These are phyloP conservation scores for Lachancea waltii DNA, from an alignment of 805 yeast genomes.

Conservation along the genomic window DNA sequence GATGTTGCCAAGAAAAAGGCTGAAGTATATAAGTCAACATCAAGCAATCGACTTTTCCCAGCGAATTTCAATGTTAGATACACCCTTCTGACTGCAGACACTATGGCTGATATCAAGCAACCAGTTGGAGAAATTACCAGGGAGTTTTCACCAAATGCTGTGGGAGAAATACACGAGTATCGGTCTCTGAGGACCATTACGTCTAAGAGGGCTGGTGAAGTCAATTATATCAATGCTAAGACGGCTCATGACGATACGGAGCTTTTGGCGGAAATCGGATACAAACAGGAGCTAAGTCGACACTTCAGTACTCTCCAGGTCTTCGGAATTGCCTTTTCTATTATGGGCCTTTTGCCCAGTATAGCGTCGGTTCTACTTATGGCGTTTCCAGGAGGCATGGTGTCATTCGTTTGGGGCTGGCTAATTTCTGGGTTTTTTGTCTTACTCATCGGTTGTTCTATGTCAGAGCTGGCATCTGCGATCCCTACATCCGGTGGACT, in stretches of 20 bases:
- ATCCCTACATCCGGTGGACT: constrained; percentile 65
- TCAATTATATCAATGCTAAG: constrained; percentile 23
- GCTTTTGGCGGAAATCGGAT: constrained; percentile 49
- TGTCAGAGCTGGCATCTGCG: constrained; percentile 55
- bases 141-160: no score
- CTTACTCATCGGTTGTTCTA: constrained; percentile 43
- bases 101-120: no score
- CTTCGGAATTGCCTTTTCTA: constrained; percentile 65
- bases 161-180: constrained; percentile 5
- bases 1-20: no score
- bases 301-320: constrained; percentile 56
- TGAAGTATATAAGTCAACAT: no score
- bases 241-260: constrained; percentile 24
- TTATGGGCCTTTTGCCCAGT: constrained; percentile 54
- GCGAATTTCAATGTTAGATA: no score
- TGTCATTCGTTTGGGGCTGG: constrained; percentile 65
- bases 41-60: no score
- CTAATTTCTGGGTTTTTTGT: constrained; percentile 42
- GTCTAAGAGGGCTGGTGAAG: constrained; percentile 14
- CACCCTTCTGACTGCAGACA: no score
- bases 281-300: constrained; percentile 62
- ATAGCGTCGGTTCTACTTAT: constrained; percentile 43
- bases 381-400: constrained; percentile 52
- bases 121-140: no score
- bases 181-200: constrained; percentile 10